These are phyloP conservation scores for Gaertneriomyces sp. DNA, from an alignment of 192 early-diverging fungal genomes.

Conservation along the genomic window DNA sequence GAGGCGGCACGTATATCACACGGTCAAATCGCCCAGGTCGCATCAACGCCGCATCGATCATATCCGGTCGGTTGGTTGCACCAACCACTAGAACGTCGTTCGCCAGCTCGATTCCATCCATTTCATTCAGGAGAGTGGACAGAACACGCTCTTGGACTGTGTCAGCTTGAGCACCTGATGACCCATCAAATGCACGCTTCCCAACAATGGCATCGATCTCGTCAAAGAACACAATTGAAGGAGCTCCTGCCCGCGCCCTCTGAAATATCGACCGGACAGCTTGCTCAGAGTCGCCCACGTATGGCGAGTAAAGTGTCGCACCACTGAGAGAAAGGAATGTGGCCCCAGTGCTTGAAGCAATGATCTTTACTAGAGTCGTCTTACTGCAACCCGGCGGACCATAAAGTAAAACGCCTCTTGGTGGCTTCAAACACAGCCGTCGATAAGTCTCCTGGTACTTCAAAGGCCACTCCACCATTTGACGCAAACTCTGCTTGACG, in stretches of 20 bases:
- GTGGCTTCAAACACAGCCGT: slow-evolving; percentile 74
- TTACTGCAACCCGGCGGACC: slow-evolving; percentile 98
- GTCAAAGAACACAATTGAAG: slow-evolving; percentile 92
- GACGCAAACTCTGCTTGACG: slow-evolving; percentile 76
- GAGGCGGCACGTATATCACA: slow-evolving; percentile 71
- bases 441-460: slow-evolving; percentile 61
- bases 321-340: slow-evolving; percentile 78
- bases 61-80: slow-evolving; percentile 83
- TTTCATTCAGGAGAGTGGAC: slow-evolving; percentile 86
- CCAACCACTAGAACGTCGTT: slow-evolving; percentile 81
- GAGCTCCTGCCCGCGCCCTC: slow-evolving; percentile 70
- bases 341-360: slow-evolving; percentile 76
- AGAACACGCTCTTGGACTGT: slow-evolving; percentile 85
- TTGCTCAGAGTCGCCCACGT: slow-evolving; percentile 83
- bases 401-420: slow-evolving; percentile 88
- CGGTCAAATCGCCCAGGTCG: slow-evolving; percentile 87
- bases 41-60: slow-evolving; percentile 84
- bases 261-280: slow-evolving; percentile 74
- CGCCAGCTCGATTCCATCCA: slow-evolving; percentile 91
- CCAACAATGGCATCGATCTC: slow-evolving; percentile 97
- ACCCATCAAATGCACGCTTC: slow-evolving; percentile 56
- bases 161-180: slow-evolving; percentile 42
- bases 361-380: slow-evolving; percentile 85
- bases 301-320: slow-evolving; percentile 72
- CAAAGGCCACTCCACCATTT: slow-evolving; percentile 89